phyloP scores from a whole-genome alignment of 2,329 filamentous ascomycete species.

The Tolypocladium ophioglossoides region DNA sequence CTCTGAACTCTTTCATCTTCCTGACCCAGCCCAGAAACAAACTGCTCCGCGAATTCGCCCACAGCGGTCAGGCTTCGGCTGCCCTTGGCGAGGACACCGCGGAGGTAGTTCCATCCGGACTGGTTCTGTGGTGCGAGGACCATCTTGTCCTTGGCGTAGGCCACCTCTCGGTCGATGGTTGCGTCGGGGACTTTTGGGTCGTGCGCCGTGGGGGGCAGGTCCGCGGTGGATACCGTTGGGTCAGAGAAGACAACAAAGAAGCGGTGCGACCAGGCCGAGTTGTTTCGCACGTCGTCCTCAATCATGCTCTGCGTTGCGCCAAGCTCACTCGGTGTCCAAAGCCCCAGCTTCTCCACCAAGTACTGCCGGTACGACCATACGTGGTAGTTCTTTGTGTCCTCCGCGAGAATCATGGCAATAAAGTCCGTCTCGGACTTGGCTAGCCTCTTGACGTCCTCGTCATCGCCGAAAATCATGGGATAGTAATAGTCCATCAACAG shows the following conservation, averaged over 20 bases:
- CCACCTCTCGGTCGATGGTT: conserved; percentile 63
- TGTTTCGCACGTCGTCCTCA: conserved; percentile 78
- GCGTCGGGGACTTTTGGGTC: conserved; percentile 49
- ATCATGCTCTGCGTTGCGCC: conserved; percentile 62
- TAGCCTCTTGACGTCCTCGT: conserved; percentile 44
- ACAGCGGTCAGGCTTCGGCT: conserved; percentile 36
- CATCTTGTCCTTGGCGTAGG: conserved; percentile 65
- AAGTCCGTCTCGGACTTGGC: conserved; percentile 63
- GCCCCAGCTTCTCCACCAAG: conserved; percentile 53
- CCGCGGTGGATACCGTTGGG: conserved; percentile 38
- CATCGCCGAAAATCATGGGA: conserved; percentile 48
- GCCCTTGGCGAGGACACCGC: conserved; percentile 62
- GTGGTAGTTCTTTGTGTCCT: conserved; percentile 96
- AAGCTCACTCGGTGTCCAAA: conserved; percentile 62
- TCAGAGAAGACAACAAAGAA: conserved; percentile 82
- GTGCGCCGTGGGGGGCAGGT: conserved; percentile 35
- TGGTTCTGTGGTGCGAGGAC: conserved; percentile 81
- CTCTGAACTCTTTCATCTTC: conserved; percentile 44
- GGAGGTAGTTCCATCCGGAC: conserved; percentile 86
- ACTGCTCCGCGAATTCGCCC: conserved; percentile 38
- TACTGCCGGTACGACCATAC: conserved; percentile 93
- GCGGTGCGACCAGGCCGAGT: conserved; percentile 94
- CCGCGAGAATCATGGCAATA: conserved; percentile 66
- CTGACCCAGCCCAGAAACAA: conserved; percentile 36
- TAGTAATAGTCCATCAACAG: conserved; percentile 51